Percentiles rank a stretch among this genome's conserved stretches.
Conservation (phyloP, 371 early-diverging fungal genomes). For the Capillidium rhysosporum region DNA sequence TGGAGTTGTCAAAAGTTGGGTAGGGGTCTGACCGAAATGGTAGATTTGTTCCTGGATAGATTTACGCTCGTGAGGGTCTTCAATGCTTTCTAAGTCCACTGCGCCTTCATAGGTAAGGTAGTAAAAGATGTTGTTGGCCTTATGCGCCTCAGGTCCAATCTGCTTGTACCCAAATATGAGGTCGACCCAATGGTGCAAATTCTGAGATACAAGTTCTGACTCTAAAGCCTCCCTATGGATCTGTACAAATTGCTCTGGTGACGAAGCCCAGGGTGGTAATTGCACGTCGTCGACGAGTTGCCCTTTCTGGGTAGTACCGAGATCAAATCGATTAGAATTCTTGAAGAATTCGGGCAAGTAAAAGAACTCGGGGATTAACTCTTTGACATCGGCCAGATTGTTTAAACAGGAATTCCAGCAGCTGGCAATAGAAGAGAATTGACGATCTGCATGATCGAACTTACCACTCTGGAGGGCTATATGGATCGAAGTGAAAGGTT, state of each 20-base stretch:
- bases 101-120: constrained; percentile 46
- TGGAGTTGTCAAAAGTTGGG: constrained; percentile 27
- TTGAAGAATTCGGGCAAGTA: constrained; percentile 47
- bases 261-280: constrained; percentile 40
- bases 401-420: constrained; percentile 18
- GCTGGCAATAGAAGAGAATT: constrained; percentile 19
- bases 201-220: constrained; percentile 50
- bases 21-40: constrained; percentile 55
- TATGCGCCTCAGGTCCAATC: constrained; percentile 48
- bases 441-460: constrained; percentile 47
- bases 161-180: constrained; percentile 63
- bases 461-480: constrained; percentile 47
- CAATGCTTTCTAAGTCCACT: constrained; percentile 33
- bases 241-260: constrained; percentile 43
- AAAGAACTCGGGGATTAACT: constrained; percentile 57
- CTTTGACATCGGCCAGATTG: constrained; percentile 42
- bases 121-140: constrained; percentile 44
- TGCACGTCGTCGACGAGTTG: constrained; percentile 20
- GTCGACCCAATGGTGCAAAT: constrained; percentile 68
- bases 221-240: constrained; percentile 51
- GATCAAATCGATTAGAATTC: constrained; percentile 34
- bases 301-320: constrained; percentile 22
- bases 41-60: constrained; percentile 46
- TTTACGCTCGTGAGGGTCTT: constrained; percentile 38
- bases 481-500: constrained; percentile 49